phyloP scores from a whole-genome alignment of 495 filamentous ascomycete species.

The Neurospora sublineolata region DNA sequence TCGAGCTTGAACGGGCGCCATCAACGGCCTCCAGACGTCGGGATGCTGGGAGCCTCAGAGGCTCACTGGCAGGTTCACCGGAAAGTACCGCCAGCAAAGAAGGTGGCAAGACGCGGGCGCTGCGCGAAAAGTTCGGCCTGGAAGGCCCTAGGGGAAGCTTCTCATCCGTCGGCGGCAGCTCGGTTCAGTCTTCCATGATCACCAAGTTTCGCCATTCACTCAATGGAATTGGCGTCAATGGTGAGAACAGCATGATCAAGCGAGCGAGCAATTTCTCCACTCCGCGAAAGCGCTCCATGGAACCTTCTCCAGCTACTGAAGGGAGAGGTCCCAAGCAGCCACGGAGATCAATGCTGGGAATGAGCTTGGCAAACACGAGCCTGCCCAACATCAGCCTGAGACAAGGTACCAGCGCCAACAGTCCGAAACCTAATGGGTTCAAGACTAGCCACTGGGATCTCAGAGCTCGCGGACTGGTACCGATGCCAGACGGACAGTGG shows the following conservation, averaged over 20 bases:
- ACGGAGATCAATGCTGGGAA: conserved; percentile 1
- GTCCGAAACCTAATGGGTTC: conserved; percentile 2
- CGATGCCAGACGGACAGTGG: conserved; percentile 32
- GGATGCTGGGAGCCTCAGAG: neutral
- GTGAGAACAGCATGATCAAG: conserved; percentile 1
- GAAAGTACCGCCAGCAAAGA: conserved; percentile 13
- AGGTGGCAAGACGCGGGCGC: conserved; percentile 19
- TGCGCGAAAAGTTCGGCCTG: conserved; percentile 22
- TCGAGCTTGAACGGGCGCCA: conserved; percentile 13
- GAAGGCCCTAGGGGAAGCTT: conserved; percentile 14
- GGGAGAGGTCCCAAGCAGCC: conserved; percentile 7
- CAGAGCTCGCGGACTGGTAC: conserved; percentile 29
- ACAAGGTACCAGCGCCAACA: neutral
- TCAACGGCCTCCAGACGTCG: neutral
- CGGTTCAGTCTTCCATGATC: neutral
- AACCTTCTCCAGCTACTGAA: conserved; percentile 8
- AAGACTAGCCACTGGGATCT: conserved; percentile 29
- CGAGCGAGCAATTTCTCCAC: conserved; percentile 15
- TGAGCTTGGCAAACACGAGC: neutral
- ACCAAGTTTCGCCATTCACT: conserved; percentile 15
- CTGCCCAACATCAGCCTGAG: neutral
- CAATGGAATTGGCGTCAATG: neutral
- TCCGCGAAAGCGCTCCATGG: conserved; percentile 11
- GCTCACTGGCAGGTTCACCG: neutral
- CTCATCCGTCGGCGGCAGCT: conserved; percentile 7